These are phyloP conservation scores for Rehmannia glutinosa DNA, from an alignment of 257 asterid species.

Conservation along the genomic window DNA sequence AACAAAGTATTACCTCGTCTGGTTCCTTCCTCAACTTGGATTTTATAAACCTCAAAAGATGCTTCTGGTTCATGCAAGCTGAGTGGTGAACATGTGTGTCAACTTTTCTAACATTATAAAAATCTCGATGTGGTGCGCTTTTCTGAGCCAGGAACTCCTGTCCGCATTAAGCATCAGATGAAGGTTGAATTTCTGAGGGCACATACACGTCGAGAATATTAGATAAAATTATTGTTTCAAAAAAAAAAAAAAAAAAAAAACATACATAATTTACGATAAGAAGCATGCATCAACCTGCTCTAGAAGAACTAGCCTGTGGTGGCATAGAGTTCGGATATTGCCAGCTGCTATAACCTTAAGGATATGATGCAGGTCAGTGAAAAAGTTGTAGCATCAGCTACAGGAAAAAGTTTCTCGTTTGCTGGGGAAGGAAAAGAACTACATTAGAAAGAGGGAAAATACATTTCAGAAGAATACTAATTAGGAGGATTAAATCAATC, in stretches of 20 bases:
- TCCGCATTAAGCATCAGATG: conserved; percentile 99
- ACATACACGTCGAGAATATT: neutral
- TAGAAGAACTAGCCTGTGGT: conserved; percentile 88
- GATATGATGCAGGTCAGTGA: conserved; percentile 91
- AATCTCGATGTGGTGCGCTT: conserved; percentile 99
- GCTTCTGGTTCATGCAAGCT: conserved; percentile 99
- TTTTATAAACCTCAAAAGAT: conserved; percentile 86
- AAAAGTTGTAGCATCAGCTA: conserved; percentile 91
- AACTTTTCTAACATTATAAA: conserved; percentile 93
- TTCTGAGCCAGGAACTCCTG: conserved; percentile 97
- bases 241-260: neutral
- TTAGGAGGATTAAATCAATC: neutral
- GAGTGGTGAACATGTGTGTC: conserved; percentile 99
- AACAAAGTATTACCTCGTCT: conserved; percentile 61
- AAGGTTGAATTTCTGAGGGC: conserved; percentile 90
- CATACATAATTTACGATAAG: neutral
- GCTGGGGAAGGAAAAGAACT: conserved; percentile 44
- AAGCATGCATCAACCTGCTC: conserved; percentile 61
- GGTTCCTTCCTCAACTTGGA: conserved; percentile 98
- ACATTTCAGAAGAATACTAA: neutral
- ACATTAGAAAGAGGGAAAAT: conserved; percentile 17
- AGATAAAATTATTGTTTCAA: conserved; percentile 3
- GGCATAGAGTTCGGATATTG: conserved; percentile 84
- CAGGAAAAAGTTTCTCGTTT: conserved; percentile 75
- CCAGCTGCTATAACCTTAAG: conserved; percentile 97